Evolutionary conservation across 257 asterid genomes (phyloP).

Genomic region (Solanum pinnatisectum): DNA sequence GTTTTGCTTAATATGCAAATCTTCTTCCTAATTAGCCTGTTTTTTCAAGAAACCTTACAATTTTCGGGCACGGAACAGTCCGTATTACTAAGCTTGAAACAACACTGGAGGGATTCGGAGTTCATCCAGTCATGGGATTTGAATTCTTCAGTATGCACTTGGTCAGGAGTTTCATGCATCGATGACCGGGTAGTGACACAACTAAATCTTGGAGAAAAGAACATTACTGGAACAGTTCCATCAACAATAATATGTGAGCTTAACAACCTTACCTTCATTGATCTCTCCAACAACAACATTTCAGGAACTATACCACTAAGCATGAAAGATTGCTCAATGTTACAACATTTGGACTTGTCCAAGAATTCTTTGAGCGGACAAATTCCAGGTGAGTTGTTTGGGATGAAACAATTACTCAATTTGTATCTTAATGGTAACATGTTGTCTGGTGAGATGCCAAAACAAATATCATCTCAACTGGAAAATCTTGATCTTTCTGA

Average conservation of each 20-base stretch:
- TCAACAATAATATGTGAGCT: conserved; percentile 8
- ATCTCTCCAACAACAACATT: conserved; percentile 6
- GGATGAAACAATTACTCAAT: neutral
- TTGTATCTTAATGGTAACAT: conserved; percentile 8
- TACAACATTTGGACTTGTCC: conserved; percentile 10
- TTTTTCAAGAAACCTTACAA: conserved; percentile 19
- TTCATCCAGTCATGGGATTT: conserved; percentile 27
- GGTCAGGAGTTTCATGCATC: conserved; percentile 15
- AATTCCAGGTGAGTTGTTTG: conserved; percentile 23
- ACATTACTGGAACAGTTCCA: conserved; percentile 23
- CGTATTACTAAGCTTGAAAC: conserved; percentile 24
- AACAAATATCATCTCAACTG: neutral
- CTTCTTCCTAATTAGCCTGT: conserved; percentile 1
- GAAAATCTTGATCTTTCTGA: conserved; percentile 9
- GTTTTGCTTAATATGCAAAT: neutral
- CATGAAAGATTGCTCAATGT: neutral
- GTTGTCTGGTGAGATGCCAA: conserved; percentile 16
- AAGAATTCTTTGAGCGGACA: neutral
- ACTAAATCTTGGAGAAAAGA: neutral
- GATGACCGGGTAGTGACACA: conserved; percentile 3
- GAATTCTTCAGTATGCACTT: conserved; percentile 5
- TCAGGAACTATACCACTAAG: conserved; percentile 8
- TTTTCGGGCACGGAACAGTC: neutral
- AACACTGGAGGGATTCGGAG: conserved; percentile 31
- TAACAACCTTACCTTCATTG: neutral